Evolutionary conservation across 768 basidiomycete species (phyloP), one percentile per base, ranked within the genome.

Genomic region (Omphalotus guepiniiformis): DNA sequence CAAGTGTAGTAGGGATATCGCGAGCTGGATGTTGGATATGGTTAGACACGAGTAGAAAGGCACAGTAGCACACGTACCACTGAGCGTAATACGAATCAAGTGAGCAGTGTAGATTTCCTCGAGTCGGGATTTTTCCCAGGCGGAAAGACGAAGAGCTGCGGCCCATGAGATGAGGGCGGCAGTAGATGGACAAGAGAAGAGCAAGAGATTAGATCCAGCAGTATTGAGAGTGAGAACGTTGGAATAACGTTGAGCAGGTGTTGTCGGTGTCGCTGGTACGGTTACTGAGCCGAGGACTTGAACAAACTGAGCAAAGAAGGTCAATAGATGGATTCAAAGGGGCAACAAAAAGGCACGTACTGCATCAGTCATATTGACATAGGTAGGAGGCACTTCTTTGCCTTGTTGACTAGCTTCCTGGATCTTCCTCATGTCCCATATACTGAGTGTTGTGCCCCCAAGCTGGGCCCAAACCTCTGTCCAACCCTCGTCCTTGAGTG

Each of bases 41-140:
- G 28, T 23, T n/a, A 1, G 48, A 29, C 29, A 23, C 30, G 13
- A 34, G 11, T 38, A 22, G 38, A 34, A 41, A 41, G 42, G 39
- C 45, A 42, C 23, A 28, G 21, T 34, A 13, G 22, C n/a, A 57
- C 16, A 53, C 64, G 53, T 51, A 70, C 70, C 64, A 50, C 62
- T 64, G 13, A 88, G 63, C n/a, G 78, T 87, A 58, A 86, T 89
- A 43, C 91, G 78, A 53, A 97, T 78, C 36, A 97, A 68, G 69
- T 97, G 91, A 4, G 93, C 94, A 0, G 96, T 97, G 63, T 98
- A 98, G 50, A 99, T 93, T 69, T 99, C 95, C 65, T 96, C 92
- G 13, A 97, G 75, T 35, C 93, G 82, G 1, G 90, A 85, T 60
- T 94, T 93, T 67, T 99, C 96, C 93, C 93, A 99, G 42, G 88